phyloP scores from a whole-genome alignment of 73 alveolate species.

The Paramecium caudatum region DNA sequence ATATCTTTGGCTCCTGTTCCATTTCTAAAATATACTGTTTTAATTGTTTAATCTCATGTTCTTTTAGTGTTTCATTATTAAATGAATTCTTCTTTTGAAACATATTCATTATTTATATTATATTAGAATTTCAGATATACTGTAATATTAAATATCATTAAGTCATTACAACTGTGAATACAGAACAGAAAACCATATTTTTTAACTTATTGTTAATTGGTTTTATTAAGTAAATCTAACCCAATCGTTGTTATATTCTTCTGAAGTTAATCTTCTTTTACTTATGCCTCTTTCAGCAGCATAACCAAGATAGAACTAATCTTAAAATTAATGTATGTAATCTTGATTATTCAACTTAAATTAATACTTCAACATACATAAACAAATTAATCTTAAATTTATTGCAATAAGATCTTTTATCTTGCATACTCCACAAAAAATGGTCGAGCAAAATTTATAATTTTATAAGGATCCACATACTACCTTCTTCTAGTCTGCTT shows the following conservation, averaged over 20 bases:
- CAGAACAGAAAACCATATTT: slow-evolving; percentile 8
- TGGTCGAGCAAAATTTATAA: neutral
- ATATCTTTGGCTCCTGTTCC: slow-evolving; percentile 45
- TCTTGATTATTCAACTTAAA: neutral
- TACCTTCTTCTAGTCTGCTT: neutral
- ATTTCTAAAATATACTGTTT: slow-evolving; percentile 46
- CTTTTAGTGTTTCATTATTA: neutral
- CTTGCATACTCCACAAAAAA: neutral
- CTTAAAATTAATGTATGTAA: neutral
- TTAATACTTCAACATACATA: neutral
- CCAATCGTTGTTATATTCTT: slow-evolving; percentile 8
- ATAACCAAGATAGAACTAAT: neutral
- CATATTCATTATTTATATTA: neutral
- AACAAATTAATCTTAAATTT: neutral
- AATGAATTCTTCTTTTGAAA: neutral
- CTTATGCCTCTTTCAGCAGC: neutral
- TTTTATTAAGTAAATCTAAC: neutral
- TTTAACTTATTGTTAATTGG: neutral
- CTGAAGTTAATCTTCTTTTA: neutral
- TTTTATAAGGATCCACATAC: neutral
- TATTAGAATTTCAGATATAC: too few species aligned
- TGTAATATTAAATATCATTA: too few species aligned
- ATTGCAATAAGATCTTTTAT: neutral
- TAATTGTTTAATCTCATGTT: slow-evolving; percentile 39
- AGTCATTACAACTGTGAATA: neutral